phyloP scores from a whole-genome alignment of 345 rosid genomes.

The Eucalyptus sideroxylon region DNA sequence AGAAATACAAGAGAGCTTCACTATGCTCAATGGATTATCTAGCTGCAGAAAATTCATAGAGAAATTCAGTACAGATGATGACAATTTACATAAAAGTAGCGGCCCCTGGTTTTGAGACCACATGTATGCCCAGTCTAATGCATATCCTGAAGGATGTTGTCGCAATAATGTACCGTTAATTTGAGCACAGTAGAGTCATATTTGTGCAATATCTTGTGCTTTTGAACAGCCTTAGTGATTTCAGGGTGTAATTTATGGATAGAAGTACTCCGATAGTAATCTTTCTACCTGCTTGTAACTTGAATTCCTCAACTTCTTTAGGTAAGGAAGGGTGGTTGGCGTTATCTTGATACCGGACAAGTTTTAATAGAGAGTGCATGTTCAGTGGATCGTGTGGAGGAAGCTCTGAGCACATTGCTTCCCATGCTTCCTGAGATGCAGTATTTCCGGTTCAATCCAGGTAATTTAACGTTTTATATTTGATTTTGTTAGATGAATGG shows the following conservation, averaged over 20 bases:
- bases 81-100: neutral
- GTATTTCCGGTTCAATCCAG: conserved; percentile 92
- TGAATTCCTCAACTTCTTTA: conserved; percentile 4
- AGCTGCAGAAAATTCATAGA: neutral
- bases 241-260: neutral
- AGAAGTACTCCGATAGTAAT: neutral
- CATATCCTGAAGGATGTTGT: neutral
- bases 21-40: neutral
- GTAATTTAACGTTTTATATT: conserved; percentile 1
- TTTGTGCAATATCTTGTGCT: neutral
- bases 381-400: conserved; percentile 97
- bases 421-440: conserved; percentile 93
- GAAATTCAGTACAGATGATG: neutral
- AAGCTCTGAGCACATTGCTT: conserved; percentile 88
- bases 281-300: neutral
- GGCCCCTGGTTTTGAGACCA: neutral
- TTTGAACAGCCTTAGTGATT: neutral
- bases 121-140: neutral
- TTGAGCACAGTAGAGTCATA: neutral
- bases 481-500: neutral
- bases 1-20: neutral
- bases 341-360: conserved; percentile 96
- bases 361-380: conserved; percentile 98
- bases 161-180: neutral
- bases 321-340: conserved; percentile 98